phyloP scores from a whole-genome alignment of 2,329 filamentous ascomycete species.

The Claviceps sp. region DNA sequence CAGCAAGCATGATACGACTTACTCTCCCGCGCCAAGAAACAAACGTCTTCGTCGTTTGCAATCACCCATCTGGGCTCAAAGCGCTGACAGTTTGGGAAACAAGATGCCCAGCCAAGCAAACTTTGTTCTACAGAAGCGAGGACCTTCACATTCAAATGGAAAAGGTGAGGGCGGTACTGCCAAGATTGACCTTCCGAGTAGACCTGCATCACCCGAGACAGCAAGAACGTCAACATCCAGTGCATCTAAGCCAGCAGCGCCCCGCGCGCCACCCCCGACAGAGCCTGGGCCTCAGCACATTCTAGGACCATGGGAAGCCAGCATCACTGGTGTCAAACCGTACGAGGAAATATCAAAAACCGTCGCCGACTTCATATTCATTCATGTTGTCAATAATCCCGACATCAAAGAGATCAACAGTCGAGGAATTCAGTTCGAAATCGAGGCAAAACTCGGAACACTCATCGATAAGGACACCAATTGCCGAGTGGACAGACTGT shows the following conservation, averaged over 20 bases:
- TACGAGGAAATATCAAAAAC: conserved; percentile 61
- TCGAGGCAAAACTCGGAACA: conserved; percentile 85
- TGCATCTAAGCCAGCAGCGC: conserved; percentile 7
- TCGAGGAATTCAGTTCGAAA: conserved; percentile 65
- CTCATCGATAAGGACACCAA: conserved; percentile 62
- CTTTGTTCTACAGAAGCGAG: conserved; percentile 29
- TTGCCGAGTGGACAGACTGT: conserved; percentile 51
- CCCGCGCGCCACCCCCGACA: conserved; percentile 12
- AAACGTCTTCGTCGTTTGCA: conserved; percentile 24
- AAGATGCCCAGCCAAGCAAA: conserved; percentile 29
- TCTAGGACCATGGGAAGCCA: conserved; percentile 48
- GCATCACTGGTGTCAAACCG: conserved; percentile 57
- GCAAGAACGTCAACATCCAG: conserved; percentile 18
- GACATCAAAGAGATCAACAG: conserved; percentile 50
- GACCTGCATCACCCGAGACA: conserved; percentile 34
- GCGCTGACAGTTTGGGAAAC: conserved; percentile 20
- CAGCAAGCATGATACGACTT: conserved; percentile 14
- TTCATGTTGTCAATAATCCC: conserved; percentile 53
- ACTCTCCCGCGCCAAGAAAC: conserved; percentile 24
- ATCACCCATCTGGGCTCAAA: conserved; percentile 37
- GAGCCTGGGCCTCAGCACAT: conserved; percentile 20
- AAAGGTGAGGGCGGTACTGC: conserved; percentile 17
- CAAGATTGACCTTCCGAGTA: conserved; percentile 23
- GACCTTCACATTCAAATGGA: conserved; percentile 24
- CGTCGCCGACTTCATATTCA: conserved; percentile 71